A percentile compares a stretch with the other conserved stretches of the same genome.
phyloP scores from a whole-genome alignment of 306 rosid genomes.

The Begonia loranthoides region DNA sequence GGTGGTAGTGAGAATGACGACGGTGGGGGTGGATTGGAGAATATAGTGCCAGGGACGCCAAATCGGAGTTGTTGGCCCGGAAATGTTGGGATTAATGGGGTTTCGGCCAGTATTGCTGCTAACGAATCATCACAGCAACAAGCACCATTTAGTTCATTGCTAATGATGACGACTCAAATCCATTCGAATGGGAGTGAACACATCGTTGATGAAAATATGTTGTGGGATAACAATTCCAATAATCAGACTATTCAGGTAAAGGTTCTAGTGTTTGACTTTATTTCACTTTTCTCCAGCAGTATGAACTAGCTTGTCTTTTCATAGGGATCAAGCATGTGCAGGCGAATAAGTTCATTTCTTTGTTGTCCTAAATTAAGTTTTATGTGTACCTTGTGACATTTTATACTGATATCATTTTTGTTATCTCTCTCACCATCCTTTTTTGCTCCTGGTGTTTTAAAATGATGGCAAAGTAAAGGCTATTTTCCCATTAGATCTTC shows the following conservation, averaged over 20 bases:
- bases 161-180: constrained; percentile 20
- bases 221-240: constrained; percentile 21
- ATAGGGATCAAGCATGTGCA: no score
- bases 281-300: not conserved
- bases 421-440: no score
- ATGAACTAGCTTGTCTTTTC: no score
- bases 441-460: no score
- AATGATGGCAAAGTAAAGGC: no score
- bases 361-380: no score
- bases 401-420: no score
- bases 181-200: constrained; percentile 14
- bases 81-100: constrained; percentile 13
- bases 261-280: not conserved
- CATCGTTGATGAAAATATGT: constrained; percentile 7
- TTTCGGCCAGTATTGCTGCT: constrained; percentile 7
- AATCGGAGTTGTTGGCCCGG: constrained; percentile 13
- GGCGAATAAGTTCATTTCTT: no score
- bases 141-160: constrained; percentile 24
- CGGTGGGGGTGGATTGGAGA: constrained; percentile 11
- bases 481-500: no score
- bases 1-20: not conserved
- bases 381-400: no score
- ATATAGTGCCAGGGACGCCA: constrained; percentile 16
- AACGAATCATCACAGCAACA: constrained; percentile 14
- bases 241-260: constrained; percentile 24